Evolutionary conservation across 2,329 filamentous ascomycete genomes (phyloP).

Genomic region (Fusarium sp.): DNA sequence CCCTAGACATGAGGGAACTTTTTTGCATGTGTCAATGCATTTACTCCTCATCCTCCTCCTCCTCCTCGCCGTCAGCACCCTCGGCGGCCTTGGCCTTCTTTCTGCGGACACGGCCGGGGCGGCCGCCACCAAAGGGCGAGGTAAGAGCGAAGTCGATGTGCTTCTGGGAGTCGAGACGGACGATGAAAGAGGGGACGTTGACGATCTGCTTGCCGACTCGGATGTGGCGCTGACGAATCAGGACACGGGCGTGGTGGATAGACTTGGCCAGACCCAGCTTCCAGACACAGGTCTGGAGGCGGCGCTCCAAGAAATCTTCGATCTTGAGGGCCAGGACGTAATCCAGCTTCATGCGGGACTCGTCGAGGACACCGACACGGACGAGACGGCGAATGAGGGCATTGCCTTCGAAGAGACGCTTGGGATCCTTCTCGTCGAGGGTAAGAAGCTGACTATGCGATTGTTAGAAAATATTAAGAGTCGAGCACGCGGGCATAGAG

Average conservation of each 20-base stretch:
- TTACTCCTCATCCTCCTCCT: slow-evolving; percentile 88
- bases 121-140: slow-evolving; percentile 97
- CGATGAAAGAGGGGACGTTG: slow-evolving; percentile 99
- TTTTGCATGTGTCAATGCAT: slow-evolving; percentile 55
- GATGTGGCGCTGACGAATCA: slow-evolving; percentile 99
- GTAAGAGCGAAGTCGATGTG: slow-evolving; percentile 99
- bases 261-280: slow-evolving; percentile 99
- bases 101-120: slow-evolving; percentile 96
- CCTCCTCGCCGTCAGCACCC: slow-evolving; percentile 84
- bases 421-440: slow-evolving; percentile 99
- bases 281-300: slow-evolving; percentile 99
- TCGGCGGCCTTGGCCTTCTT: slow-evolving; percentile 99
- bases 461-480: slow-evolving; percentile 44
- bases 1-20: slow-evolving; percentile 50
- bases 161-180: slow-evolving; percentile 99
- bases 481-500: slow-evolving; percentile 4
- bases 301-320: slow-evolving; percentile 99
- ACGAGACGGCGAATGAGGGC: slow-evolving; percentile 99
- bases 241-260: slow-evolving; percentile 99
- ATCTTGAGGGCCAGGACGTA: slow-evolving; percentile 99
- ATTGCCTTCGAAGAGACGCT: slow-evolving; percentile 99
- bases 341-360: slow-evolving; percentile 99
- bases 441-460: slow-evolving; percentile 93
- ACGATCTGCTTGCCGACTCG: slow-evolving; percentile 99
- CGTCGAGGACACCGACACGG: slow-evolving; percentile 99